Evolutionary conservation across 2,329 filamentous ascomycete genomes (phyloP), one percentile per base, ranked within the genome.

Genomic region (Fusarium beomiforme): DNA sequence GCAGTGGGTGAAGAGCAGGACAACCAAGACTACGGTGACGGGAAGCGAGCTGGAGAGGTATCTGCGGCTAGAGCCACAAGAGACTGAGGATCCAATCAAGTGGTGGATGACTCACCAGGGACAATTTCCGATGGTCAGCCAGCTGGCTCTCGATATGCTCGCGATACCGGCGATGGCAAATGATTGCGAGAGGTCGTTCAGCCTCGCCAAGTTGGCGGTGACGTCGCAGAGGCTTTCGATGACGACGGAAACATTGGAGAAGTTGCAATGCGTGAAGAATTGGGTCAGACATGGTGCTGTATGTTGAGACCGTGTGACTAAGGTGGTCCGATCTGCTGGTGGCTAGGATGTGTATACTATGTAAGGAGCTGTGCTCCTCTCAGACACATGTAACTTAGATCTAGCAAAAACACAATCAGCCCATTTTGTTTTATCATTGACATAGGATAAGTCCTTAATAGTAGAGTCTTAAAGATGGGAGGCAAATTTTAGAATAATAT

Each of bases 31-130:
- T 14, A 34, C 44, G 44, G 11, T 7, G 21, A 34, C 19, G 53
- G 53, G 41, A 9, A 33, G 24, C 19, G 58, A 55, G 41, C 33
- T 34, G 3, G 39, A 55, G 39, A 24, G 57, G 6, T 60, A 60
- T 60, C 24, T 60, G 39, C 57, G 57, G 39, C 26, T 60, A 16
- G 47, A 60, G 33, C 37, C 47, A 12, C 39, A 60, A 53, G 57
- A 60, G 29, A 54, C 46, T 17, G 57, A 61, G 33, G 49, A 61
- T 54, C 33, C 42, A 41, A 51, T 63, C 14, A 31, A 53, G 23
- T 63, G 59, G 53, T 53, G 51, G 59, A 62, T 43, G 29, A 29
- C 43, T 58, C 53, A 34, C 21, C 29, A 34, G 23, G 43, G 37
- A 7, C 39, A 42, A 36, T 64, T 58, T 10, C 39, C 46, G 10